These are phyloP conservation scores for Rehmannia glutinosa DNA, from an alignment of 257 asterid genomes.

Conservation along the genomic window DNA sequence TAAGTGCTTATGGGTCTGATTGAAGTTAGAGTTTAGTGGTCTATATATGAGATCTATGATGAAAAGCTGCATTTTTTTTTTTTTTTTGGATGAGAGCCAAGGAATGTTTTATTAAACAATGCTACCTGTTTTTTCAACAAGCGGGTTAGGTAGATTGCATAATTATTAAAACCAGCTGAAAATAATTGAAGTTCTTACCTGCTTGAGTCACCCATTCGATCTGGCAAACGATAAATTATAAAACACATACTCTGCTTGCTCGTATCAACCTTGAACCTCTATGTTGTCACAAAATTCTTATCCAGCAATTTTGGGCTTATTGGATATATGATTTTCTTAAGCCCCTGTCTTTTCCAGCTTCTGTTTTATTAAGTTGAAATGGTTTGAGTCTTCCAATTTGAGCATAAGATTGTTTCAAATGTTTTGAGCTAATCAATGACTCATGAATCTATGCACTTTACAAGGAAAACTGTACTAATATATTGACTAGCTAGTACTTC, in stretches of 20 bases:
- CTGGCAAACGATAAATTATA: no score
- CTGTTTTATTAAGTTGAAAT: neutral
- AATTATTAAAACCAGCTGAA: slow-evolving; percentile 8
- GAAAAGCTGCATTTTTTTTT: neutral
- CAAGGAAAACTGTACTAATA: no score
- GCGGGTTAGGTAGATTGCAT: neutral
- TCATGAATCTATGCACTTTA: neutral
- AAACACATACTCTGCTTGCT: neutral
- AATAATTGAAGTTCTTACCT: neutral
- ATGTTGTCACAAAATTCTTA: neutral
- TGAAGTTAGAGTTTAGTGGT: no score
- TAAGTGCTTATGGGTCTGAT: no score
- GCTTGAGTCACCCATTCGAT: no score
- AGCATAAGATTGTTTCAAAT: neutral
- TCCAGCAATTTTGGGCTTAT: neutral
- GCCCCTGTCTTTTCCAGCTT: neutral
- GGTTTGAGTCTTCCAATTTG: neutral
- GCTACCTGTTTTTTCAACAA: neutral
- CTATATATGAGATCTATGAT: no score
- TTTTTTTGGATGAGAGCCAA: neutral
- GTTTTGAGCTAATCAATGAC: neutral
- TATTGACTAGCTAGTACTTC: no score
- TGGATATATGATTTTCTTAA: neutral
- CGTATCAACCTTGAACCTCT: neutral
- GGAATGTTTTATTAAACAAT: neutral